Evolutionary conservation across 148 eudicot species (phyloP), one percentile per base, ranked within the genome.

Genomic region (Diospyros kaki): DNA sequence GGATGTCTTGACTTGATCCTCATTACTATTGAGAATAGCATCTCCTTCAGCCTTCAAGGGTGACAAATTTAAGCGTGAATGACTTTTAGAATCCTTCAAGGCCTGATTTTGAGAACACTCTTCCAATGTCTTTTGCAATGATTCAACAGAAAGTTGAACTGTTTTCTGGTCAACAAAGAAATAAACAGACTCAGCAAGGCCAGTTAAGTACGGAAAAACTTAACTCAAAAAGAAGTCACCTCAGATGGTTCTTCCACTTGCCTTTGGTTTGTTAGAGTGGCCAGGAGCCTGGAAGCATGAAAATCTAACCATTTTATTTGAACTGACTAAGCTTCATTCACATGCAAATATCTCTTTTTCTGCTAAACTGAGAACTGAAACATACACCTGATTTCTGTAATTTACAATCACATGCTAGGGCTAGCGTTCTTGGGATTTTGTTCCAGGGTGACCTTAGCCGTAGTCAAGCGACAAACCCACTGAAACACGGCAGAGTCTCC

Each of bases 401-500:
- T 17, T 46, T 77, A 69, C 63, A 75, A 75, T 75, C 56, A 60
- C 74, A 71, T 58, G 61, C 78, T 76, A 75, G 76, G 40, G 38
- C 40, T 38, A 43, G 68, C 11, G 8, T 12, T 79, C 81, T 58
- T 51, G 68, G 68, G 46, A 72, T 18, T 70, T 28, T 56, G 52
- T 65, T 58, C 14, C 50, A 73, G 38, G 77, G 77, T 40, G 64
- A 79, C 59, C 64, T 94, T 92, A 95, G 98, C 97, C 98, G 80
- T 95, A 92, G 75, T 95, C 98, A 76, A 95, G 78, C 9, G 93
- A 89, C 68, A 92, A 81, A 64, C 98, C 94, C 80, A 58, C 87
- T 28, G 90, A 92, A 77, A 85, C 86, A 77, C 97, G 97, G 80
- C 94, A 91, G 82, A 91, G 69, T 79, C 98, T 90, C 98, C 98